Conservation (phyloP, 192 early-diverging fungal genomes). For the Podila epigama region DNA sequence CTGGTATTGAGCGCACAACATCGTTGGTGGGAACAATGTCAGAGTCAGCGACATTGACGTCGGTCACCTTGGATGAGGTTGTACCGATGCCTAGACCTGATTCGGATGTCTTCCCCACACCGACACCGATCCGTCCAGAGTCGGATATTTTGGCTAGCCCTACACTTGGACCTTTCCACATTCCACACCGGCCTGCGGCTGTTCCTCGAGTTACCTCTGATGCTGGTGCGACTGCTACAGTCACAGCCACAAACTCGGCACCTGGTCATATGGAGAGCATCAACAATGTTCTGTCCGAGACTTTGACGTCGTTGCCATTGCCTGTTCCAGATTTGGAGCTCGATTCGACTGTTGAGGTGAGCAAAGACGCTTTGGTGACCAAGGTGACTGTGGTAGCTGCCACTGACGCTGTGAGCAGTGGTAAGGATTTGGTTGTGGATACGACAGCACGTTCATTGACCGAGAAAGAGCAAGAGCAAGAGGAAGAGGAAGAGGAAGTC, state of each 20-base stretch:
- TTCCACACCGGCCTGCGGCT: slow-evolving; percentile 12
- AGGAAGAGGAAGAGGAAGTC: not conserved
- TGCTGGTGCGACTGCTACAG: not conserved
- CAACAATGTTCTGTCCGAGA: not conserved
- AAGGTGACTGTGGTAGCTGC: not conserved
- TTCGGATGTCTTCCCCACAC: not conserved
- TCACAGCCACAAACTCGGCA: not conserved
- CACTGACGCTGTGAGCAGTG: not conserved
- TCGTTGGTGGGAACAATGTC: too few relatives aligned
- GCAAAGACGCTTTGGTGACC: too few relatives aligned
- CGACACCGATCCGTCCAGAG: too few relatives aligned
- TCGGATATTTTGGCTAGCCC: slow-evolving; percentile 17
- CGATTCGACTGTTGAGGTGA: not conserved
- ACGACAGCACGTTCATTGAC: not conserved
- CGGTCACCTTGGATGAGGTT: not conserved
- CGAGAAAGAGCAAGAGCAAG: not conserved
- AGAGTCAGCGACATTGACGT: not conserved
- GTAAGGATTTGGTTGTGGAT: not conserved
- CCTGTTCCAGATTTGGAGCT: not conserved
- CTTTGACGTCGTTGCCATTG: not conserved
- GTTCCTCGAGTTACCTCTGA: not conserved
- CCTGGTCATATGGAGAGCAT: not conserved
- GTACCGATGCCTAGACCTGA: not conserved
- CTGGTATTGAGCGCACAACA: not conserved
- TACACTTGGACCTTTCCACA: slow-evolving; percentile 33